Base-by-base conservation (phyloP, 176 grass and related monocot genomes). In the Guadua angustifolia region DNA sequence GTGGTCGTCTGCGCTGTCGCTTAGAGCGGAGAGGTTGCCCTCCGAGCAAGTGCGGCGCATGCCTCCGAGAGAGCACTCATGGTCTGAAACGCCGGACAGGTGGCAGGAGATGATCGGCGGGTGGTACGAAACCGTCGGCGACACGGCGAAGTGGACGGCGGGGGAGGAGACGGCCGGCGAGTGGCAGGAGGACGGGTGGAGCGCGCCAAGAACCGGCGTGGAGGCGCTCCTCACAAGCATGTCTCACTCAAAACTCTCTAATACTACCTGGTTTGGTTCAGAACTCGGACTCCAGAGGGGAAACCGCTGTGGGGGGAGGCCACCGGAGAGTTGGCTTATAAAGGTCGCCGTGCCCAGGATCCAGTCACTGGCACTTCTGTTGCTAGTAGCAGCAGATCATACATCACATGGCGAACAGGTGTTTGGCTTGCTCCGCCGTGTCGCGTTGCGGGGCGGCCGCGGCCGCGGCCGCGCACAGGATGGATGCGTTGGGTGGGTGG, bases 211-310 rank as follows among this genome's bases (percentile, higher is more conserved):
- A 6, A 90, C 45, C 74, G 94, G 89, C 69, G 94, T 97, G 17
- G 92, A 97, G 18, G 89, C 33, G 65, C 92, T 95, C 72, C 88
- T 80, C 59, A 82, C 81, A 7, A 94, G 79, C 93, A 94, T 89
- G 10, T 16, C 25, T 42, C 40, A 21, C 33, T 21, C 24, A 5
- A 42, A 17, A 25, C 0, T 29, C 5, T 26, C 5, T 17, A 21
- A 21, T 21, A 56, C 53, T 7, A 21, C 59, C 25, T 24, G 10
- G 58, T 13, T 26, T 61, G 22, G 56, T 24, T 59, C 56, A 59
- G 29, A 29, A 29, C 29, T 29, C 29, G 29, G 29, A 29, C 29
- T 29, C 29, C 29, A 29, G 29, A 29, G 29, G 29, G 29, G 56
- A 11, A 52, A 56, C 6, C 19, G 4, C 58, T 9, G 58, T 5